Conservation (phyloP, 2,329 filamentous ascomycete species). For the Ceratocystis variospora region DNA sequence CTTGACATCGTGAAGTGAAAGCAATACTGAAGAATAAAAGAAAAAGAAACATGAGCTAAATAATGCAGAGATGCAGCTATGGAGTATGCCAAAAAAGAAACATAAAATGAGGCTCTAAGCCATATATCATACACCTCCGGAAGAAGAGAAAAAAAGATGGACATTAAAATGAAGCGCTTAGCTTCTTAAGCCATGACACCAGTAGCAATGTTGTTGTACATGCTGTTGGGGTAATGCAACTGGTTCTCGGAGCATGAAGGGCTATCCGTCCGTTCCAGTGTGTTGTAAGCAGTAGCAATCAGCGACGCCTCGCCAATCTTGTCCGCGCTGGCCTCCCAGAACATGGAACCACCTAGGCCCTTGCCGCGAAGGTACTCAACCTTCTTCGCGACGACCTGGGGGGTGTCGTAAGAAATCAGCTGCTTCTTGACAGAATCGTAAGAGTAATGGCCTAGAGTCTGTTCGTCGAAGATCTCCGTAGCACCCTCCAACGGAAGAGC, state of each 20-base stretch:
- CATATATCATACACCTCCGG: neutral
- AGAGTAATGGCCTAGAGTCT: constrained; percentile 52
- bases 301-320: constrained; percentile 45
- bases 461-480: constrained; percentile 41
- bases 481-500: constrained; percentile 51
- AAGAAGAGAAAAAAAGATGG: neutral
- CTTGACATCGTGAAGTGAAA: no score
- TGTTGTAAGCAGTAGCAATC: constrained; percentile 34
- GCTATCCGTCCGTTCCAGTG: no score
- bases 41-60: neutral
- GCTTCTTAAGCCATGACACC: constrained; percentile 22
- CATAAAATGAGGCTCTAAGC: no score
- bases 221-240: constrained; percentile 38
- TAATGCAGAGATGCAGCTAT: neutral
- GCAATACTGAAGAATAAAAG: neutral
- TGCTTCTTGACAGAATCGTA: constrained; percentile 47
- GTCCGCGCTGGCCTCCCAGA: constrained; percentile 70
- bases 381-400: constrained; percentile 46
- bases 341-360: constrained; percentile 65
- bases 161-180: neutral
- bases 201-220: constrained; percentile 41
- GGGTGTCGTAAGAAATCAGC: constrained; percentile 61
- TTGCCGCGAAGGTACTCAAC: constrained; percentile 47
- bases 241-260: constrained; percentile 32
- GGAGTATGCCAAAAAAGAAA: neutral